These are phyloP conservation scores for Dentipellis fragilis DNA, from an alignment of 768 basidiomycete species.

Conservation along the genomic window DNA sequence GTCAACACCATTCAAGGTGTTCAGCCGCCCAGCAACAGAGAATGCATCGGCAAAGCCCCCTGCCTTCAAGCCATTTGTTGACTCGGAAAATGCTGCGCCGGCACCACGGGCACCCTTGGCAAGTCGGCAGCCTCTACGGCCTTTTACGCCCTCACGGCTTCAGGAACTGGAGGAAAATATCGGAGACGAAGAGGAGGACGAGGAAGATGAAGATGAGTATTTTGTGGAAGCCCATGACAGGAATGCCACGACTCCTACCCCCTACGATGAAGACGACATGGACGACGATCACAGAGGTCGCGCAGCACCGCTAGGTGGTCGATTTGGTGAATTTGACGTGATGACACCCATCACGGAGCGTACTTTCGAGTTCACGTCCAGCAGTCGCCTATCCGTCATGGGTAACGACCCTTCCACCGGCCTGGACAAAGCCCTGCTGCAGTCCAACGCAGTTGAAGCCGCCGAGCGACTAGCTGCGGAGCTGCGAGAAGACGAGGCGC, in stretches of 20 bases:
- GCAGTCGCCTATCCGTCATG: conserved; percentile 34
- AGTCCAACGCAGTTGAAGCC: conserved; percentile 35
- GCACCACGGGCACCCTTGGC: conserved; percentile 8
- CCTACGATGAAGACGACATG: conserved; percentile 11
- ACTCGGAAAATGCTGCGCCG: conserved; percentile 10
- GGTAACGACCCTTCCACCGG: conserved; percentile 18
- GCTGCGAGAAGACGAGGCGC: conserved; percentile 20
- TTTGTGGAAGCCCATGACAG: conserved; percentile 6
- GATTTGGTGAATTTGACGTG: conserved; percentile 76
- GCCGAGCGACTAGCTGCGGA: conserved; percentile 45
- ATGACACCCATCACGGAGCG: conserved; percentile 98
- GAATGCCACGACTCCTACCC: not conserved
- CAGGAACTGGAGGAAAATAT: conserved; percentile 19
- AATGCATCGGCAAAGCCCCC: conserved; percentile 17
- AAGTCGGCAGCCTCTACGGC: conserved; percentile 15
- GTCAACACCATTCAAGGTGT: conserved; percentile 45
- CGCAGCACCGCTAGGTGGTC: conserved; percentile 51
- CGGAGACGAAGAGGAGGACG: conserved; percentile 21
- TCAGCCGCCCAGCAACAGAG: conserved; percentile 52
- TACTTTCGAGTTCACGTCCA: conserved; percentile 71
- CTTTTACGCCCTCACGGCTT: conserved; percentile 8
- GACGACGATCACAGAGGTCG: conserved; percentile 18
- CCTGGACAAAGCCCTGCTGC: conserved; percentile 14
- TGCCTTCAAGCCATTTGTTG: conserved; percentile 30
- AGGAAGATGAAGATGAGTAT: conserved; percentile 21